Conservation (phyloP, 371 early-diverging fungal genomes). For the Mortierella sp. region DNA sequence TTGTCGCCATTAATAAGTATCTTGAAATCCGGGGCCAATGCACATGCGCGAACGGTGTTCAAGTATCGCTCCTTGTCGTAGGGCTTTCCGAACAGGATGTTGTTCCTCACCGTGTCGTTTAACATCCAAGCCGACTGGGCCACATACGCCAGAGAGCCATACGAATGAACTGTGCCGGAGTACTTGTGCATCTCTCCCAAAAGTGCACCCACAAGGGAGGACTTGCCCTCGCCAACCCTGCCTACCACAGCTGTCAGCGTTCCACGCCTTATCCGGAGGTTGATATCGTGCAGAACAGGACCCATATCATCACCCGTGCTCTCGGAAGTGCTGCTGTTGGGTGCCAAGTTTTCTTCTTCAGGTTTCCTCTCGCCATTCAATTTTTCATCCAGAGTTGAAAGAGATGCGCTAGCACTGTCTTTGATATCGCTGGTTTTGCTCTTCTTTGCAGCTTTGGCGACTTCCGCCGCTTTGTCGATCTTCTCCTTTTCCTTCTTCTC, state of each 20-base stretch:
- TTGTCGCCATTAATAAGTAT: constrained; percentile 83
- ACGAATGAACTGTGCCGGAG: constrained; percentile 35
- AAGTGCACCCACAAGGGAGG: constrained; percentile 78
- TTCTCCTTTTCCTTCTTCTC: constrained; percentile 25
- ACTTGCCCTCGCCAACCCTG: constrained; percentile 88
- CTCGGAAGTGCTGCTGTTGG: constrained; percentile 1
- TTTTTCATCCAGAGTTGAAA: constrained; percentile 1
- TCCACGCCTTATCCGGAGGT: constrained; percentile 69
- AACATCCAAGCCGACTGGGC: constrained; percentile 90
- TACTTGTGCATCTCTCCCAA: constrained; percentile 80
- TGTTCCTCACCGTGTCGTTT: constrained; percentile 86
- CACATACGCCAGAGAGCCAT: constrained; percentile 73
- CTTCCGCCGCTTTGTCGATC: constrained; percentile 8
- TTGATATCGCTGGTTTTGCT: not conserved
- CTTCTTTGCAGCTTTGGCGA: not conserved
- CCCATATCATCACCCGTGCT: constrained; percentile 13
- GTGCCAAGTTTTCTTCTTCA: constrained; percentile 5
- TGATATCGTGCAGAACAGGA: constrained; percentile 70
- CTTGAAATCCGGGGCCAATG: constrained; percentile 82
- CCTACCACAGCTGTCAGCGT: constrained; percentile 81
- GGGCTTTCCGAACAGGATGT: constrained; percentile 87
- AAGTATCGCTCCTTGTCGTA: constrained; percentile 75
- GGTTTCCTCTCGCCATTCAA: not conserved
- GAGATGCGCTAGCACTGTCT: not conserved
- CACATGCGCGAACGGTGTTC: constrained; percentile 68